Percentiles rank a stretch among this genome's conserved stretches.
Conservation (phyloP, 352 stramenopile species). For the Poterioochromonas sp. region DNA sequence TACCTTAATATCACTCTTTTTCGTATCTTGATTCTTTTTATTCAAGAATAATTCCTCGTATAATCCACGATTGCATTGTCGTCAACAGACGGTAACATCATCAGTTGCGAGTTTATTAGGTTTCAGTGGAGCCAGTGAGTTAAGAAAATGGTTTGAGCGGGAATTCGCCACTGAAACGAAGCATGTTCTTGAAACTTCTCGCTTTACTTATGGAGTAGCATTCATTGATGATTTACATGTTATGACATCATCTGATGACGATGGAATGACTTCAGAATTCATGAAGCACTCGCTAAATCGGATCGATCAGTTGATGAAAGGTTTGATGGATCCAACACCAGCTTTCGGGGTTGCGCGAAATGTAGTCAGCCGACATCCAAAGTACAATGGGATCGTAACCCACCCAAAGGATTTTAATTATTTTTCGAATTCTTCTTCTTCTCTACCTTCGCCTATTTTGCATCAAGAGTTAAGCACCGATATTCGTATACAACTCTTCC, state of each 20-base stretch:
- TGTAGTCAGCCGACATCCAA: not conserved
- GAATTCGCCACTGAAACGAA: constrained; percentile 18
- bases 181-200: constrained; percentile 5
- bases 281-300: not conserved
- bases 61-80: not conserved
- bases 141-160: constrained; percentile 12
- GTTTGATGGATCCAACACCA: not conserved
- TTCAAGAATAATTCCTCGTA: not conserved
- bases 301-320: constrained; percentile 1
- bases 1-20: no score
- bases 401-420: not conserved
- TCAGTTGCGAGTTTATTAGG: not conserved
- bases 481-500: not conserved
- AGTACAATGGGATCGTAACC: not conserved
- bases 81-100: not conserved
- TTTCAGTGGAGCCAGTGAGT: not conserved
- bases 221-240: constrained; percentile 33
- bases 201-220: constrained; percentile 26
- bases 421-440: no score
- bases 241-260: not conserved
- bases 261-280: not conserved
- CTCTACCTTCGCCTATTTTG: no score
- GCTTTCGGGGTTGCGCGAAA: not conserved
- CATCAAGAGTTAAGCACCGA: constrained; percentile 12
- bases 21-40: no score